Conservation (phyloP, 2,329 filamentous ascomycete species). For the Fusarium austroafricanum region DNA sequence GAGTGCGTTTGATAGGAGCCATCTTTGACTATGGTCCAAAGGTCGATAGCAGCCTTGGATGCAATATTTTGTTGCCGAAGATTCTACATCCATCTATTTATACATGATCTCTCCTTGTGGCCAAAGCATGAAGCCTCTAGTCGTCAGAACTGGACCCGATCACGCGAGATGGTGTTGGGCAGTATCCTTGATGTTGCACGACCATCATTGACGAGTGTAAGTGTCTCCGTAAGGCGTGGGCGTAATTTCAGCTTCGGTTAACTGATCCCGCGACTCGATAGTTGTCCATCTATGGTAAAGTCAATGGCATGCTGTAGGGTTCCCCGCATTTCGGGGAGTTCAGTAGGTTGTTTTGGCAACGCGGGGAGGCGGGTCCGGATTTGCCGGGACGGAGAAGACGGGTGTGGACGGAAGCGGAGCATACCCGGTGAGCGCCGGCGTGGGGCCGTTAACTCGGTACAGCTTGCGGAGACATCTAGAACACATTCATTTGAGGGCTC, state of each 20-base stretch:
- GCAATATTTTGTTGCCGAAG: not conserved
- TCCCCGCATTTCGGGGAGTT: constrained; percentile 3
- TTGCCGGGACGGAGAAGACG: not conserved
- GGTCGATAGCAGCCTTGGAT: not conserved
- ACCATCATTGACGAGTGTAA: not conserved
- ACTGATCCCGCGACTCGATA: not conserved
- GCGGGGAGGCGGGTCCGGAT: constrained; percentile 1
- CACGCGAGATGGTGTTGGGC: not conserved
- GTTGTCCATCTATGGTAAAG: constrained; percentile 5
- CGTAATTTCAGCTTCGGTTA: not conserved
- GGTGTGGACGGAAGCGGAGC: not conserved
- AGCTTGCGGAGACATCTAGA: not conserved
- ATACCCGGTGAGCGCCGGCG: not conserved
- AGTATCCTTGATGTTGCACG: not conserved
- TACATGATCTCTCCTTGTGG: not conserved
- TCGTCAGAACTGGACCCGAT: not conserved
- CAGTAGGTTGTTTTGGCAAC: not conserved
- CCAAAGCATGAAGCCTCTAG: not conserved
- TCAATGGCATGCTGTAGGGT: not conserved
- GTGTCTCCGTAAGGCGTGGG: not conserved
- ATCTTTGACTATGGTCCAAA: not conserved
- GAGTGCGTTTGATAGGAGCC: not conserved
- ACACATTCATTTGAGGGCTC: not conserved
- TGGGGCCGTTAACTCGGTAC: not conserved
- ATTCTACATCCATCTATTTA: not conserved